Evolutionary conservation across 176 grass and related monocot genomes (phyloP).

Genomic region (Cenchrus americanus): DNA sequence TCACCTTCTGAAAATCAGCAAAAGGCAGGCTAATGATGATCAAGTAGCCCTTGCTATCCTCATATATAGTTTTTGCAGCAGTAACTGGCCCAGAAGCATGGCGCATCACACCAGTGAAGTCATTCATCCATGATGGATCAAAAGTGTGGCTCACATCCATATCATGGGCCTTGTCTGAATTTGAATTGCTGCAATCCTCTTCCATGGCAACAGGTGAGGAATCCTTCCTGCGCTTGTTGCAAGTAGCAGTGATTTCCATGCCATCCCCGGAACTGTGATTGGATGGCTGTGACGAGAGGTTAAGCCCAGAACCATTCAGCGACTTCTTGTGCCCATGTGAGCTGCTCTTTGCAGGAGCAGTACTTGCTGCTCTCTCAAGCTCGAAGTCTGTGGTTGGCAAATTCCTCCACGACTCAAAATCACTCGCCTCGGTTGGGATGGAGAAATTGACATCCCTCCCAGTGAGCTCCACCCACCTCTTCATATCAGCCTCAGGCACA

Average conservation of each 20-base stretch:
- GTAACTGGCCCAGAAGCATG: conserved; percentile 83
- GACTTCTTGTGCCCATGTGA: conserved; percentile 67
- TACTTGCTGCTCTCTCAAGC: conserved; percentile 58
- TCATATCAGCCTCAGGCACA: conserved; percentile 69
- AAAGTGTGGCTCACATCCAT: conserved; percentile 50
- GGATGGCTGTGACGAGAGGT: conserved; percentile 68
- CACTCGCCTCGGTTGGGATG: conserved; percentile 60
- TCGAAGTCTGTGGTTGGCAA: conserved; percentile 76
- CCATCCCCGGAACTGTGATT: conserved; percentile 59
- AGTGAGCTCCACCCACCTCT: conserved; percentile 88
- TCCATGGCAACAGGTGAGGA: conserved; percentile 67
- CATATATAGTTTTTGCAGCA: conserved; percentile 91
- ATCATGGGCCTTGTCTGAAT: conserved; percentile 73
- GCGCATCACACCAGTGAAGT: conserved; percentile 85
- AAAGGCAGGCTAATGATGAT: conserved; percentile 93
- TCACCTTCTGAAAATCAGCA: conserved; percentile 79
- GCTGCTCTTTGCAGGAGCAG: conserved; percentile 46
- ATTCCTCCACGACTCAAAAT: conserved; percentile 96
- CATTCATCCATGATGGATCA: conserved; percentile 76
- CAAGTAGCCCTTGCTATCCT: conserved; percentile 86
- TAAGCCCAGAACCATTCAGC: conserved; percentile 72
- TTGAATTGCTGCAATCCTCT: conserved; percentile 76
- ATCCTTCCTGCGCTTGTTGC: conserved; percentile 76
- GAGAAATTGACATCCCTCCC: conserved; percentile 79
- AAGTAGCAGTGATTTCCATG: conserved; percentile 51